Evolutionary conservation across 257 asterid genomes (phyloP), one percentile per base, ranked within the genome.

Genomic region (Ballota nigra): DNA sequence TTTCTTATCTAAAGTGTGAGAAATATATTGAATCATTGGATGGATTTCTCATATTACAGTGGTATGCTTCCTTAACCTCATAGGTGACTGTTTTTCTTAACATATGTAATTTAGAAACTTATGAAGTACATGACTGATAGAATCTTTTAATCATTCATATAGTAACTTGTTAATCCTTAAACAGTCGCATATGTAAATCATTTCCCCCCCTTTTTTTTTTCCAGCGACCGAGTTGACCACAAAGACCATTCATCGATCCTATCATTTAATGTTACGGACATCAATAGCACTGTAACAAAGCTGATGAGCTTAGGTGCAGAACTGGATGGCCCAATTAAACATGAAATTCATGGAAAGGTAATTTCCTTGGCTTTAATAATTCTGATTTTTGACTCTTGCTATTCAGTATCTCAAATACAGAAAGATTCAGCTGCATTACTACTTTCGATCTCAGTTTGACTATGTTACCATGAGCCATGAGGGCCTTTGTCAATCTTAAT

Each of bases 261-360:
- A 71, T 95, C 99, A 34, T 94, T 94, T 69, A 89, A 92, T 2
- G 98, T 92, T 62, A 63, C 84, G 16, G 97, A 95, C 75, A 88
- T 92, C 71, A 89, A 84, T 65, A 83, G 79, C 70, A 84, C 96
- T 0, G 97, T 89, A 73, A 66, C 96, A 13, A 95, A 95, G 62
- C 86, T 91, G 73, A 84, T 95, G 89, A 79, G 90, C 53, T 83
- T 91, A 71, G 97, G 99, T 4, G 99, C 99, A 19, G 95, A 94
- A 82, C 73, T 94, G 79, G 97, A 94, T 77, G 97, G 98, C 73
- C 96, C 92, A 22, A 89, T 91, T 63, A 91, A 88, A 81, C 79
- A 94, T 74, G 97, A 91, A 85, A 72, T 86, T 75, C 96, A 94
- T 79, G 98, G 97, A 38, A 94, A 94, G 96, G 98, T 93, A 82